These are phyloP conservation scores for Sistotremastrum suecicum DNA, from an alignment of 768 basidiomycete species.

Conservation along the genomic window DNA sequence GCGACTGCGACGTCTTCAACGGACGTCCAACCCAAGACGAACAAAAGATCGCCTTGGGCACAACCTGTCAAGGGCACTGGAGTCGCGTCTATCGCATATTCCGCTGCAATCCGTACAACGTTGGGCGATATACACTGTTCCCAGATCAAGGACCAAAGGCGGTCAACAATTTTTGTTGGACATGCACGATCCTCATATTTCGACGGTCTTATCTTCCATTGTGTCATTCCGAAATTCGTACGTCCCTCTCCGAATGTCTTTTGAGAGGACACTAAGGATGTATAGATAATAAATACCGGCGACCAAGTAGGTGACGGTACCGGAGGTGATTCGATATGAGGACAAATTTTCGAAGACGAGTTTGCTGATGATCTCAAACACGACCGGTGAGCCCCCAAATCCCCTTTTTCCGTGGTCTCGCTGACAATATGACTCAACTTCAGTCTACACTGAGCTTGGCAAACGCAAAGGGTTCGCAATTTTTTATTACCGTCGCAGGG, in stretches of 20 bases:
- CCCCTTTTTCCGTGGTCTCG: neutral
- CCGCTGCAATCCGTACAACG: slow-evolving; percentile 89
- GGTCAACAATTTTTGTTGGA: slow-evolving; percentile 95
- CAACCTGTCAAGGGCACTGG: slow-evolving; percentile 35
- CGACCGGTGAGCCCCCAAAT: slow-evolving; percentile 45
- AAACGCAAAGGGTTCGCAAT: slow-evolving; percentile 92
- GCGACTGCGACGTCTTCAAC: slow-evolving; percentile 95
- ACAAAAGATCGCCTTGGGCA: slow-evolving; percentile 66
- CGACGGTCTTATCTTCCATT: slow-evolving; percentile 90
- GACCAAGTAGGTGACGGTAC: slow-evolving; percentile 90
- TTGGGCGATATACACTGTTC: slow-evolving; percentile 91
- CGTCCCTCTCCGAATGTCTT: too few relatives aligned
- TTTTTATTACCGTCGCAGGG: slow-evolving; percentile 93
- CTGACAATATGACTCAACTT: too few relatives aligned
- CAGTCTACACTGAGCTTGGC: slow-evolving; percentile 80
- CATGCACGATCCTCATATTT: slow-evolving; percentile 83
- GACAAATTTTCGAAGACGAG: slow-evolving; percentile 82
- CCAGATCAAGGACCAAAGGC: slow-evolving; percentile 88
- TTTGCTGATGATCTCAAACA: slow-evolving; percentile 81
- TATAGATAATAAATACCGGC: slow-evolving; percentile 97
- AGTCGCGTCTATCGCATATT: slow-evolving; percentile 59
- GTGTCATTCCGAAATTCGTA: slow-evolving; percentile 96
- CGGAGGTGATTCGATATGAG: slow-evolving; percentile 86
- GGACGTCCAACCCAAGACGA: slow-evolving; percentile 95
- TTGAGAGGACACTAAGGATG: too few relatives aligned